These are phyloP conservation scores for Aspergillus terreus DNA, from an alignment of 2,329 filamentous ascomycete species.

Conservation along the genomic window DNA sequence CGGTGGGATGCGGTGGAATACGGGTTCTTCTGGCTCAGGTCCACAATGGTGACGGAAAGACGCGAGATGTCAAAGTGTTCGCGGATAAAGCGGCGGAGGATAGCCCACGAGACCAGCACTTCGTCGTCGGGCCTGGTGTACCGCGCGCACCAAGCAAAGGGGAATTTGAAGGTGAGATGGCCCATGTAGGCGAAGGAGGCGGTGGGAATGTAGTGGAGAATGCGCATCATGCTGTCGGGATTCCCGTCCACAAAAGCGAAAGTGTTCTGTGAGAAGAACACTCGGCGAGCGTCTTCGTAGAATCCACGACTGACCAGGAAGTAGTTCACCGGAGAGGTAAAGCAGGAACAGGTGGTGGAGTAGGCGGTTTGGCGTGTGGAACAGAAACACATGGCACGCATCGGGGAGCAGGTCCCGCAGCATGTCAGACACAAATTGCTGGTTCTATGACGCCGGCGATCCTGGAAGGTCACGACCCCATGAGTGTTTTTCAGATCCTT, in stretches of 20 bases:
- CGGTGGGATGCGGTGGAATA: neutral
- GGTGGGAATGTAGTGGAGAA: conserved; percentile 16
- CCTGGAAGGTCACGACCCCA: conserved; percentile 13
- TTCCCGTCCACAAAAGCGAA: conserved; percentile 23
- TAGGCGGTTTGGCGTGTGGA: conserved; percentile 17
- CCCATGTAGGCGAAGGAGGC: conserved; percentile 17
- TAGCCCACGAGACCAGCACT: conserved; percentile 18
- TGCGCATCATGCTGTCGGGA: conserved; percentile 19
- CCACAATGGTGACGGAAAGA: conserved; percentile 19
- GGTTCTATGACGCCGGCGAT: conserved; percentile 11
- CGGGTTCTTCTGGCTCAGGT: conserved; percentile 10
- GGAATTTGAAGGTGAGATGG: conserved; percentile 20
- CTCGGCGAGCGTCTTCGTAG: conserved; percentile 17
- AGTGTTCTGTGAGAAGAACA: conserved; percentile 19
- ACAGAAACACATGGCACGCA: conserved; percentile 21
- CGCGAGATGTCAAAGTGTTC: conserved; percentile 21
- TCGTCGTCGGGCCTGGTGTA: neutral
- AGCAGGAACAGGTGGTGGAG: conserved; percentile 23
- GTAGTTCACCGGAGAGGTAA: conserved; percentile 19
- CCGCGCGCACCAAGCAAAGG: conserved; percentile 6
- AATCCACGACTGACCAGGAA: conserved; percentile 22
- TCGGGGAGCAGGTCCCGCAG: conserved; percentile 21
- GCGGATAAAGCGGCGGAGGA: conserved; percentile 25
- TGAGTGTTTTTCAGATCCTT: neutral
- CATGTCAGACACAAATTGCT: conserved; percentile 11